A percentile compares a stretch with the other conserved stretches of the same genome.
These are phyloP conservation scores for Onygenales sp. DNA, from an alignment of 2,329 filamentous ascomycete species.

Conservation along the genomic window DNA sequence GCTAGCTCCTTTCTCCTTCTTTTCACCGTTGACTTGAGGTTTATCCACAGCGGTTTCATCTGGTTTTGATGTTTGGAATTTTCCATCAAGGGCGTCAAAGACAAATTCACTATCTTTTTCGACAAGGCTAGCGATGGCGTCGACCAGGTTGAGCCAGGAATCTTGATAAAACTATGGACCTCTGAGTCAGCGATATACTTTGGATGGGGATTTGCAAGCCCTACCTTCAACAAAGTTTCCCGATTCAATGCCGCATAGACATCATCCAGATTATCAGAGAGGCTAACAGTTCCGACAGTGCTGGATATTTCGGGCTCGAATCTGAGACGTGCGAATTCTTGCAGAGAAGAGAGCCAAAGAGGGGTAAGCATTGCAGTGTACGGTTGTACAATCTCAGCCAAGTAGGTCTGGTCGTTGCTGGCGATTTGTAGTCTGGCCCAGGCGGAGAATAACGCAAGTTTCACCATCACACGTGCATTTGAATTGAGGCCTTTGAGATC, in stretches of 20 bases:
- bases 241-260: conserved; percentile 92
- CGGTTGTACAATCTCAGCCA: conserved; percentile 78
- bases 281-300: conserved; percentile 68
- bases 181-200: conserved; percentile 1
- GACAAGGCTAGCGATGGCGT: conserved; percentile 93
- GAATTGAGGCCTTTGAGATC: conserved; percentile 87
- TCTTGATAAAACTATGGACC: conserved; percentile 73
- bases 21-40: conserved; percentile 24
- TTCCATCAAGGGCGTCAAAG: conserved; percentile 91
- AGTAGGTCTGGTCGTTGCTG: conserved; percentile 81
- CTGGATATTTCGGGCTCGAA: conserved; percentile 98
- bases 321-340: conserved; percentile 83
- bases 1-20: conserved; percentile 56
- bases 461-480: conserved; percentile 97
- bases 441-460: conserved; percentile 91
- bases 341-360: conserved; percentile 83
- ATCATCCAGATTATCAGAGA: conserved; percentile 79
- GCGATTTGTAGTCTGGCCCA: conserved; percentile 97
- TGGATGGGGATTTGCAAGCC: background rate
- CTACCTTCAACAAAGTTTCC: conserved; percentile 71
- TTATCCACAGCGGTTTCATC: background rate
- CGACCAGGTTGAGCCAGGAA: conserved; percentile 90
- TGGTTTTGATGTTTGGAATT: conserved; percentile 25
- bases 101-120: conserved; percentile 97
- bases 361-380: conserved; percentile 86